These are phyloP conservation scores for Leccinum rimulosum DNA, from an alignment of 768 basidiomycete species.

Conservation along the genomic window DNA sequence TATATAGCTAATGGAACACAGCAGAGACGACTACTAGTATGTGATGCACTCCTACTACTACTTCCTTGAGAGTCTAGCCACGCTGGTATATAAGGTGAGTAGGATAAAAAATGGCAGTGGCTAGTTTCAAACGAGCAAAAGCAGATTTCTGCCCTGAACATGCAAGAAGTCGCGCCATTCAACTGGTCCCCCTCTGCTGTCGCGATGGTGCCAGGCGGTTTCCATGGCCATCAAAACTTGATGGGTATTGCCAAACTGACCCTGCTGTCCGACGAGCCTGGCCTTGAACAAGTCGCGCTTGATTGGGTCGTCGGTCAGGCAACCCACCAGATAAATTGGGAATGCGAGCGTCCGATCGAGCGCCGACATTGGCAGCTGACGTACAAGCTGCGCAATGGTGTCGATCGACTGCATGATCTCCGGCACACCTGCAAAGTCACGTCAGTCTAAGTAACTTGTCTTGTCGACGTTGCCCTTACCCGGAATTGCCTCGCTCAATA, in stretches of 20 bases:
- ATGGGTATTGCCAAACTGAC: conserved; percentile 57
- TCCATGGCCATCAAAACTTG: conserved; percentile 64
- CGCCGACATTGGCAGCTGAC: conserved; percentile 53
- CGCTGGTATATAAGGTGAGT: conserved; percentile 17
- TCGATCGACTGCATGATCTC: conserved; percentile 65
- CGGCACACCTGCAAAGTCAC: conserved; percentile 53
- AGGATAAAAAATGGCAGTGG: conserved; percentile 11
- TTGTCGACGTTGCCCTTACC: conserved; percentile 42
- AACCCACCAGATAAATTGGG: conserved; percentile 71
- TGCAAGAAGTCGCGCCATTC: conserved; percentile 58
- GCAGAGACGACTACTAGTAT: conserved; percentile 11
- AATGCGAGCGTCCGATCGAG: conserved; percentile 69
- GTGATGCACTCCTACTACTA: conserved; percentile 14
- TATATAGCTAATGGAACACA: conserved; percentile 11
- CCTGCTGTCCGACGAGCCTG: conserved; percentile 52
- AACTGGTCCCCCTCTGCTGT: conserved; percentile 48
- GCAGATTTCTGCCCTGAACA: conserved; percentile 28
- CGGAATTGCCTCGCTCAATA: conserved; percentile 66
- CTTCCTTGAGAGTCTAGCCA: background rate
- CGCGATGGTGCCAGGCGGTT: conserved; percentile 66
- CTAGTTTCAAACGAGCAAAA: conserved; percentile 30
- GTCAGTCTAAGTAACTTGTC: background rate
- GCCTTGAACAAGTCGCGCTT: conserved; percentile 58
- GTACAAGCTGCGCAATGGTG: conserved; percentile 49
- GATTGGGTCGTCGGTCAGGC: conserved; percentile 64